phyloP scores from a whole-genome alignment of 2,329 filamentous ascomycete species.

The Pseudogymnoascus sp. region DNA sequence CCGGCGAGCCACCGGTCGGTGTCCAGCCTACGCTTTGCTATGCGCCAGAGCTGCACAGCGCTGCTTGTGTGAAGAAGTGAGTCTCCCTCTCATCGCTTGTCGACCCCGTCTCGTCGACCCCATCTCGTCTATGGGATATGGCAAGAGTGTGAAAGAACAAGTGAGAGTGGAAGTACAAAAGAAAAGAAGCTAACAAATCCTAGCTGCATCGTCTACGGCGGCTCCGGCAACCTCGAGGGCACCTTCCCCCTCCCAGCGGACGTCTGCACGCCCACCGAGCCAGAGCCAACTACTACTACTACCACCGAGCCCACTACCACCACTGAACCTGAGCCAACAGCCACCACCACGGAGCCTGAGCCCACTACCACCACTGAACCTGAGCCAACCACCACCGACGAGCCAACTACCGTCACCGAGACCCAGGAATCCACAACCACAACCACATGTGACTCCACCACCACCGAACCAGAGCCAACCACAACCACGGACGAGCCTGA shows the following conservation, averaged over 20 bases:
- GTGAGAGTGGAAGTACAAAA: constrained; percentile 9
- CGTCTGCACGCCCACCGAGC: constrained; percentile 29
- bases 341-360: constrained; percentile 29
- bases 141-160: constrained; percentile 40
- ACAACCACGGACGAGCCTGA: background rate
- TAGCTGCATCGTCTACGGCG: constrained; percentile 38
- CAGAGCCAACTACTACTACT: constrained; percentile 13
- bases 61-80: constrained; percentile 40
- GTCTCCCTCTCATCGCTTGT: constrained; percentile 3
- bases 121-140: constrained; percentile 16
- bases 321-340: background rate
- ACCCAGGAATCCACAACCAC: constrained; percentile 9
- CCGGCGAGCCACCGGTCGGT: constrained; percentile 35
- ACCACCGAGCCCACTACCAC: background rate
- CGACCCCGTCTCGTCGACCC: background rate
- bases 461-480: constrained; percentile 9
- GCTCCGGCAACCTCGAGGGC: constrained; percentile 26
- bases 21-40: constrained; percentile 33
- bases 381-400: constrained; percentile 10
- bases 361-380: constrained; percentile 15
- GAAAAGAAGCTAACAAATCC: constrained; percentile 9
- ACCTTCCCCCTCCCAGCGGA: constrained; percentile 32
- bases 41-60: constrained; percentile 33
- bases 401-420: background rate
- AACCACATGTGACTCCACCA: constrained; percentile 16